Evolutionary conservation across 139 green algal genomes (phyloP).

Genomic region (Astrephomene gubernaculifera): DNA sequence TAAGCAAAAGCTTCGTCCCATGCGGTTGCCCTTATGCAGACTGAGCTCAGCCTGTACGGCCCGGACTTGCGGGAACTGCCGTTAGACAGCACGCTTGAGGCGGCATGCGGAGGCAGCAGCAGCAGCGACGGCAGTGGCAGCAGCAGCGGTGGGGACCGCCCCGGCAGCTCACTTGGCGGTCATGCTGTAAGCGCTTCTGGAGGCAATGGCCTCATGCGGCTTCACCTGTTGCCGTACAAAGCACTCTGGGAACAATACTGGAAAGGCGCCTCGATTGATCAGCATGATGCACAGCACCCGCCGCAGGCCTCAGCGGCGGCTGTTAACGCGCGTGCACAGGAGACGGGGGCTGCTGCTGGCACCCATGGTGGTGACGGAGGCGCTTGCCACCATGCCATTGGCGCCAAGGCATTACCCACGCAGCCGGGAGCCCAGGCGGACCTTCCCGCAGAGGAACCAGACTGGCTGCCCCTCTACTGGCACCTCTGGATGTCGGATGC

Average conservation of each 20-base stretch:
- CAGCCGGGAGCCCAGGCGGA: not conserved
- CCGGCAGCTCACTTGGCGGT: too few relatives aligned
- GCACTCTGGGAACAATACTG: constrained; percentile 32
- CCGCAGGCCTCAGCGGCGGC: not conserved
- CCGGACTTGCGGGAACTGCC: constrained; percentile 34
- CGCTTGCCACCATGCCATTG: too few relatives aligned
- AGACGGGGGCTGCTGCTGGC: not conserved
- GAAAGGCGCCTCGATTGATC: not conserved
- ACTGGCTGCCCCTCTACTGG: constrained; percentile 44
- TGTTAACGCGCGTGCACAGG: not conserved
- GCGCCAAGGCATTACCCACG: not conserved
- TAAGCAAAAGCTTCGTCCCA: too few relatives aligned
- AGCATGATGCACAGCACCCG: not conserved
- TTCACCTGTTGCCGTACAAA: constrained; percentile 45
- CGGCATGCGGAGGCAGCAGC: not conserved
- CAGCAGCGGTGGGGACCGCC: not conserved
- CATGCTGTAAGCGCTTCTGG: too few relatives aligned
- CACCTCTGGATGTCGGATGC: constrained; percentile 35
- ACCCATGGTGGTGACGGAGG: not conserved
- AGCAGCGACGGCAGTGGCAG: not conserved
- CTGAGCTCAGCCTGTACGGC: constrained; percentile 21
- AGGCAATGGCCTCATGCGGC: not conserved
- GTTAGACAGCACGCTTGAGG: constrained; percentile 1
- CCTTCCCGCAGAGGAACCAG: not conserved
- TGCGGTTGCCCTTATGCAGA: constrained; percentile 1